These are phyloP conservation scores for Fusarium sororula DNA, from an alignment of 2,329 filamentous ascomycete genomes.

Conservation along the genomic window DNA sequence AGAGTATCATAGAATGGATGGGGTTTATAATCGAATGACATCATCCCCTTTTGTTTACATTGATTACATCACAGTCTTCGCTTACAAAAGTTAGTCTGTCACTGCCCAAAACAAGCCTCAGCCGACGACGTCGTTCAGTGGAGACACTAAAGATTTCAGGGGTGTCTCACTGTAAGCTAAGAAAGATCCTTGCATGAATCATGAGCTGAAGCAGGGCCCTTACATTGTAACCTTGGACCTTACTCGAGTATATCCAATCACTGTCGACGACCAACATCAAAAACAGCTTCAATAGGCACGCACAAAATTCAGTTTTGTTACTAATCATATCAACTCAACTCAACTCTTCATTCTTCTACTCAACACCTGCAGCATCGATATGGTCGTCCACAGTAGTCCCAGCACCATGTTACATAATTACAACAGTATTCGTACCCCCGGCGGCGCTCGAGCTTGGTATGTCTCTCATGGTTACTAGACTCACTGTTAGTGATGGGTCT, in stretches of 20 bases:
- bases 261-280: not conserved
- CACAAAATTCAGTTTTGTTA: not conserved
- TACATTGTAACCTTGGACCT: not conserved
- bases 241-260: conserved; percentile 15
- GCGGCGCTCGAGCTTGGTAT: not conserved
- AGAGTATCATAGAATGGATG: not conserved
- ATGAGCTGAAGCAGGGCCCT: conserved; percentile 1
- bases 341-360: not conserved
- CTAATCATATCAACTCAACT: not conserved
- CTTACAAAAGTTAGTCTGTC: not conserved
- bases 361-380: not conserved
- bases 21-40: conserved; percentile 8
- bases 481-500: not conserved
- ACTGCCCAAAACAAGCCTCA: conserved; percentile 19
- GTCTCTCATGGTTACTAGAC: not conserved
- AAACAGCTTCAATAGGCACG: not conserved
- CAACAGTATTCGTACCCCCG: not conserved
- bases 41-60: not conserved
- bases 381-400: not conserved
- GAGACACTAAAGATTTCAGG: not conserved
- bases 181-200: conserved; percentile 17
- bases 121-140: conserved; percentile 21
- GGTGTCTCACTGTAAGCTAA: not conserved
- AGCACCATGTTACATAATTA: not conserved
- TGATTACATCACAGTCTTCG: conserved; percentile 25